Evolutionary conservation across 768 basidiomycete genomes (phyloP).

Genomic region (Chiua virens): DNA sequence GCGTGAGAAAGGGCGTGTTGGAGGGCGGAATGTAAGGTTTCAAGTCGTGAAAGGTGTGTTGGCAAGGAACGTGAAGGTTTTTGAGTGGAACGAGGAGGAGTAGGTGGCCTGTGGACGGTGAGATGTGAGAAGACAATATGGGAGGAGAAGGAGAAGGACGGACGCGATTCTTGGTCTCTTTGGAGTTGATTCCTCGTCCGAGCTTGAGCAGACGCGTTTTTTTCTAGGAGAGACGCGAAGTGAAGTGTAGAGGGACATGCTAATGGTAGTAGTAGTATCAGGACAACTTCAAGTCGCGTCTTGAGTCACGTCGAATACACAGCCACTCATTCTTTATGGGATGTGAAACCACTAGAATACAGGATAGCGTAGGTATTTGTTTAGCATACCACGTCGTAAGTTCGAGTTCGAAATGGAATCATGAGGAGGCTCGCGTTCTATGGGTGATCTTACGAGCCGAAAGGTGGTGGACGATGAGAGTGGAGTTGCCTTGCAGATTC

Average conservation of each 20-base stretch:
- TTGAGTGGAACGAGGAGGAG: constrained; percentile 55
- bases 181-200: too few species aligned
- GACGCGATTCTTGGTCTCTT: too few species aligned
- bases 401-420: not conserved
- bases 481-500: constrained; percentile 20
- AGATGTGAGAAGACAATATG: constrained; percentile 33
- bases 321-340: too few species aligned
- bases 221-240: not conserved
- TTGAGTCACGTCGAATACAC: too few species aligned
- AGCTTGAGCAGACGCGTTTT: too few species aligned
- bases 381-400: not conserved
- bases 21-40: constrained; percentile 62
- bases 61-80: constrained; percentile 45
- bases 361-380: too few species aligned
- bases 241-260: not conserved
- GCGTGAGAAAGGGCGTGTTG: constrained; percentile 86
- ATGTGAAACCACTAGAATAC: not conserved
- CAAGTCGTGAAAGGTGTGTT: constrained; percentile 58
- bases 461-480: constrained; percentile 16
- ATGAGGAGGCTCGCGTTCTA: not conserved
- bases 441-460: not conserved
- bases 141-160: too few species aligned
- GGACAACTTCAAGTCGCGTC: too few species aligned
- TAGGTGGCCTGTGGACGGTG: constrained; percentile 32
- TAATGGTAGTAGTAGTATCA: too few species aligned